Evolutionary conservation across 371 early-diverging fungal genomes (phyloP), one percentile per base, ranked within the genome.

Genomic region (Mortierella sp.): DNA sequence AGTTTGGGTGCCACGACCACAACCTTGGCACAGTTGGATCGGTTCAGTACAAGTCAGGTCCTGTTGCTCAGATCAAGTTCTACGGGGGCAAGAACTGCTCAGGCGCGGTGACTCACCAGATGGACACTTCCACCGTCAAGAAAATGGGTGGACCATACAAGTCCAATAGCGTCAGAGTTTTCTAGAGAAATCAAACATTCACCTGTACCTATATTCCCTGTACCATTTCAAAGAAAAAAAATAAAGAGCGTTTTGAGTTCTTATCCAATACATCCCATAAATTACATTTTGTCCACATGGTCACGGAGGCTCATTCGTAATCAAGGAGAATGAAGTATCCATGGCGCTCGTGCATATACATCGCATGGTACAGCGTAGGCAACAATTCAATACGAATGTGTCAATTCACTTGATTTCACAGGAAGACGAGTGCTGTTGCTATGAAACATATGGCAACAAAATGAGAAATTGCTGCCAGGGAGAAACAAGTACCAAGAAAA

Each of bases 101-200:
- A n/a, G 79, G 74, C 70, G 64, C 24, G 22, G 60, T 70, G 14
- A 63, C 63, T 14, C 79, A 78, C 28, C 40, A 47, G 59, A 78
- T 78, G 79, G 26, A 65, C 16, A 70, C 55, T 32, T 58, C 45
- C 16, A 78, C 74, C n/a, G 57, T 66, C 47, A 62, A 66, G 37
- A 26, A 20, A 39, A 78, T 78, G 79, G 79, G 79, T 26, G 78
- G 78, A 1, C 79, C 73, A 4, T 78, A 66, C 79, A 51, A 47
- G 28, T 58, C 70, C 14, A 61, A 58, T 43, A 78, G 79, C 52
- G 79, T 78, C 54, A 35, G 22, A 20, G 74, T 78, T 43, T 49
- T 35, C 61, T 52, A 64, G 37, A 39, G 40, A 4, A 49, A 57
- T 20, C 6, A 28, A 9, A 32, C 62, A 32, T 62, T 20, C 45